Evolutionary conservation across 2,329 filamentous ascomycete species (phyloP), one percentile per base, ranked within the genome.

Genomic region (Teratosphaeria destructans): DNA sequence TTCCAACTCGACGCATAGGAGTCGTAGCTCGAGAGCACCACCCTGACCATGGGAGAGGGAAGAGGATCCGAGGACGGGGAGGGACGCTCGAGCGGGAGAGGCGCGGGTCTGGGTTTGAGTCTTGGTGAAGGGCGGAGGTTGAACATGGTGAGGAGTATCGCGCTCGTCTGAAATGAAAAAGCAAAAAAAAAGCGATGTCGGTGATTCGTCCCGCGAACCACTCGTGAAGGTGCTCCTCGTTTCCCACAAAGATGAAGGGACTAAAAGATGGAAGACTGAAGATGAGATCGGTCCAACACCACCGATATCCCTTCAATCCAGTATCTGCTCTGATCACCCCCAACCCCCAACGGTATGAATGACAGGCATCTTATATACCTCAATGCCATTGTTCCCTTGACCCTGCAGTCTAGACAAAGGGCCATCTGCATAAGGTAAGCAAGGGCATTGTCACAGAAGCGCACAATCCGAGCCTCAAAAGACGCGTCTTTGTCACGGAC

Each of bases 11-110:
- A 67, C 52, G 68, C 62, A 37, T 67, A 60, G 6, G 32, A 49
- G 14, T 68, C 63, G 61, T 63, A 71, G 19, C 54, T 54, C 1
- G 60, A 39, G 19, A 71, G 60, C 2, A 70, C 58, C 11, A 67
- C 59, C 8, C 54, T 27, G 2, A 56, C 62, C 26, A 70, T 54
- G 2, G 67, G 63, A 2, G 61, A 59, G 2, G 65, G 60, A 3
- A 68, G 59, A 10, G 64, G 60, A 23, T 2, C 23, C 23, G 23
- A 23, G 11, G 59, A 56, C 26, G 63, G 54, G 1, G 63, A 63
- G 49, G 58, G 37, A 7, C 49, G n/a, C 12, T 60, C 62, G 10
- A 60, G 52, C 16, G 59, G 35, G 58, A 54, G 56, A 26, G 34
- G 43, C 7, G n/a, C 1, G 16, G 43, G 43, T 49, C 26, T 55